Percentiles rank a stretch among this genome's conserved stretches.
Evolutionary conservation across 352 stramenopile species (phyloP).

Genomic region (Phytopythium ostracodes): DNA sequence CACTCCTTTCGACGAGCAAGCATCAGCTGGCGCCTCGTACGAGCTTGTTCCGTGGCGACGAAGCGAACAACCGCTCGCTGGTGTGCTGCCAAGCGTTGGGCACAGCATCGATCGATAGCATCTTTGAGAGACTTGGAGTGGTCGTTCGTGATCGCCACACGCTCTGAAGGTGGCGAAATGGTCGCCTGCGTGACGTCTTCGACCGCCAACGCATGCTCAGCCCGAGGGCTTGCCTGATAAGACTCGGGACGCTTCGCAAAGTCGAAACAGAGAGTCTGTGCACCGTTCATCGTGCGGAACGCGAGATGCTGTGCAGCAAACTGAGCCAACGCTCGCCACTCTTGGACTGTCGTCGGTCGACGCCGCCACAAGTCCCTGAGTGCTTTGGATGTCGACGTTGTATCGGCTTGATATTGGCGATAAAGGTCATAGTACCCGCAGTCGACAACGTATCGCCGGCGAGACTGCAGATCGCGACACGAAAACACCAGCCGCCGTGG

Average conservation of each 20-base stretch:
- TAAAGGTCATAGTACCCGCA: conserved; percentile 35
- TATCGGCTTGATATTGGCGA: neutral
- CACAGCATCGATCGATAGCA: conserved; percentile 1
- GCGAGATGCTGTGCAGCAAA: conserved; percentile 19
- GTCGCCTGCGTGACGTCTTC: neutral
- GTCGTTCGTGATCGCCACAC: neutral
- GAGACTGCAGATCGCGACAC: conserved; percentile 41
- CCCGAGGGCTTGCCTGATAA: neutral
- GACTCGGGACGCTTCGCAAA: neutral
- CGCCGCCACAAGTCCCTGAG: conserved; percentile 6
- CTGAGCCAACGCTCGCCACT: conserved; percentile 26
- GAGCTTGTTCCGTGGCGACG: neutral
- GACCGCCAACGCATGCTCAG: neutral
- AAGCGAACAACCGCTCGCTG: neutral
- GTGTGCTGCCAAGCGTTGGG: neutral
- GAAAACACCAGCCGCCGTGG: conserved; percentile 50
- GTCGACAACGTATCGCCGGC: conserved; percentile 39
- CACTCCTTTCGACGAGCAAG: conserved; percentile 24
- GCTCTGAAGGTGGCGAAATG: neutral
- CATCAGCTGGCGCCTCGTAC: neutral
- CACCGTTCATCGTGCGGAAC: conserved; percentile 33
- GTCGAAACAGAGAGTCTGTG: conserved; percentile 6
- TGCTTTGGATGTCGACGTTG: neutral
- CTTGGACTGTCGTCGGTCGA: conserved; percentile 7
- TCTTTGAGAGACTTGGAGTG: neutral